Evolutionary conservation across 768 basidiomycete genomes (phyloP).

Genomic region (Leccinum ochraceum): DNA sequence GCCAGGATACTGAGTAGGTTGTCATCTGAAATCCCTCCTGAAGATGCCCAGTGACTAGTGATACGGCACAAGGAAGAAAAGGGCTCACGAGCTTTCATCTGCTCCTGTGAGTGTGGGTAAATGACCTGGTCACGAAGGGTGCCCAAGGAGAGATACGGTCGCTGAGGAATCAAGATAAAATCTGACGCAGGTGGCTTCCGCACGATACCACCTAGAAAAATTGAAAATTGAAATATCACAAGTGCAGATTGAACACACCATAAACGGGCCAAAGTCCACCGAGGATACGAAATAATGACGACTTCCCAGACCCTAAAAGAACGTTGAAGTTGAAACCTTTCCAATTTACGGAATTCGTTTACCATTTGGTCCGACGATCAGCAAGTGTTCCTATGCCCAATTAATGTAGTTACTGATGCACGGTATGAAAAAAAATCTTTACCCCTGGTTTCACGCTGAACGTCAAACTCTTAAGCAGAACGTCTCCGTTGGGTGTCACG

Average conservation of each 20-base stretch:
- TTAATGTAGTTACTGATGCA: not conserved
- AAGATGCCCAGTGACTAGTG: constrained; percentile 8
- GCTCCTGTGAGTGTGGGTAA: constrained; percentile 82
- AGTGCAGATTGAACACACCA: constrained; percentile 22
- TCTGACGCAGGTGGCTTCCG: constrained; percentile 85
- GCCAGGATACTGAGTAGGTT: constrained; percentile 72
- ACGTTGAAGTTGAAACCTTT: not conserved
- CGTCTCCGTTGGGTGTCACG: constrained; percentile 93
- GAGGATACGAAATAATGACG: constrained; percentile 91
- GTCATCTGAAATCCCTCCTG: constrained; percentile 72
- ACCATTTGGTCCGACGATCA: constrained; percentile 96
- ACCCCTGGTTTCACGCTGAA: constrained; percentile 91
- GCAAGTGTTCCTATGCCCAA: constrained; percentile 70
- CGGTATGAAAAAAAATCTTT: constrained; percentile 9
- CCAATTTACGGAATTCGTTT: constrained; percentile 4
- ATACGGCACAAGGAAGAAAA: not conserved
- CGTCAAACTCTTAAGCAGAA: constrained; percentile 80
- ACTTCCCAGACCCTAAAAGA: constrained; percentile 76
- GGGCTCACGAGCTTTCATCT: constrained; percentile 75
- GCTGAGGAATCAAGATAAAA: constrained; percentile 94
- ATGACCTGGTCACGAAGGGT: constrained; percentile 96
- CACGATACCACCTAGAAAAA: constrained; percentile 62
- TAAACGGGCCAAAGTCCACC: constrained; percentile 94
- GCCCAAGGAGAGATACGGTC: constrained; percentile 92
- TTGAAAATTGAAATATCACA: not conserved